These are phyloP conservation scores for Epichloe gansuensis DNA, from an alignment of 2,329 filamentous ascomycete genomes.

Conservation along the genomic window DNA sequence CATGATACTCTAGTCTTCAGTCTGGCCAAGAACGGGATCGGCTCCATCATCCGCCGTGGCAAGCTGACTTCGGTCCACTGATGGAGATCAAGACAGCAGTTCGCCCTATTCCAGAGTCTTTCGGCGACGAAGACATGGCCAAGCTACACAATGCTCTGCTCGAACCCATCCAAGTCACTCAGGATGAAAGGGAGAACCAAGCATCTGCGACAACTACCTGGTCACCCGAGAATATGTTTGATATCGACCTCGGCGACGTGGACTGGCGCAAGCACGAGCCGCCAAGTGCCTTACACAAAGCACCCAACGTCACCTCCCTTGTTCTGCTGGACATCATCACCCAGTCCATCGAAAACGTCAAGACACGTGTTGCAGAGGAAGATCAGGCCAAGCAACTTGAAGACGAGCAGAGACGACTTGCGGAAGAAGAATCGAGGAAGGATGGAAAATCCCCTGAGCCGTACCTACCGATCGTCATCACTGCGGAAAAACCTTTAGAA, in stretches of 20 bases:
- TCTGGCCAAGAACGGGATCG: background rate
- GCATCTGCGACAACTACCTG: conserved; percentile 9
- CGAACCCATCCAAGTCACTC: conserved; percentile 11
- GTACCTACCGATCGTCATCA: conserved; percentile 22
- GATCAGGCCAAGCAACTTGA: conserved; percentile 17
- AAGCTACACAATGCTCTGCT: conserved; percentile 19
- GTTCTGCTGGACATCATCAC: conserved; percentile 28
- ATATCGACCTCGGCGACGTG: conserved; percentile 16
- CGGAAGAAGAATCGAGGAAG: conserved; percentile 9
- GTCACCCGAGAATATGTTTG: conserved; percentile 11
- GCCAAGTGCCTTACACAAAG: conserved; percentile 27
- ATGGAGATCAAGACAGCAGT: conserved; percentile 8
- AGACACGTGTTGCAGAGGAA: conserved; percentile 21
- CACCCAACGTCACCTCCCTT: conserved; percentile 25
- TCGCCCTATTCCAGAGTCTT: conserved; percentile 17
- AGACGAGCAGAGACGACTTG: conserved; percentile 14
- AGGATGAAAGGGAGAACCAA: conserved; percentile 14
- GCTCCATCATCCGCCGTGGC: background rate
- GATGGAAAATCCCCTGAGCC: conserved; percentile 21
- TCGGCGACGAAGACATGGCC: conserved; percentile 18
- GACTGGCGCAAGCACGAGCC: conserved; percentile 36
- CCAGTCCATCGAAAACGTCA: conserved; percentile 33
- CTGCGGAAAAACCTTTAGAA: conserved; percentile 1
- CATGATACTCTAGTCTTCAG: background rate
- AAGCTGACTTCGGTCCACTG: background rate